Conservation (phyloP, 768 basidiomycete species). For the Pleurotus salmoneostramineus region DNA sequence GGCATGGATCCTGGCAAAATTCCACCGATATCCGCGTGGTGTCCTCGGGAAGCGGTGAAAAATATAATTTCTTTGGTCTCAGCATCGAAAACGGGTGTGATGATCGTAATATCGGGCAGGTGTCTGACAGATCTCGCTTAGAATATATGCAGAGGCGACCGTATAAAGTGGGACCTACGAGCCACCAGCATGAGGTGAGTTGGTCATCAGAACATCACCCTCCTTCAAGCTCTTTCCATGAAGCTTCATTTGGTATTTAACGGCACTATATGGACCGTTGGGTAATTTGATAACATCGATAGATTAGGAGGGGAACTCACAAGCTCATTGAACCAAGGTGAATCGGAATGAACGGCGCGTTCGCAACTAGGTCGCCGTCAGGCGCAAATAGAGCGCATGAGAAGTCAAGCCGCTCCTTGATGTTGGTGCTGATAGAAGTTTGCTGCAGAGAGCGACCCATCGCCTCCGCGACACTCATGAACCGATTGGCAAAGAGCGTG, state of each 20-base stretch:
- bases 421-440: conserved; percentile 90
- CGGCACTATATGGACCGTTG: conserved; percentile 46
- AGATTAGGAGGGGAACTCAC: conserved; percentile 38
- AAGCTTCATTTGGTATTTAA: conserved; percentile 85
- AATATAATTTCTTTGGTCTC: conserved; percentile 64
- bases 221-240: conserved; percentile 70
- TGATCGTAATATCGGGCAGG: conserved; percentile 87
- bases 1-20: conserved; percentile 96
- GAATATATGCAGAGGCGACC: background rate
- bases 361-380: conserved; percentile 92
- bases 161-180: conserved; percentile 49
- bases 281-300: background rate
- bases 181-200: conserved; percentile 85
- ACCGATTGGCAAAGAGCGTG: conserved; percentile 91
- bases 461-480: conserved; percentile 96
- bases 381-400: conserved; percentile 94
- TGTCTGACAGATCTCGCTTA: conserved; percentile 28
- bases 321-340: conserved; percentile 90
- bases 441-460: conserved; percentile 91
- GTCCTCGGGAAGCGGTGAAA: conserved; percentile 90
- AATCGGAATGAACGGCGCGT: conserved; percentile 89
- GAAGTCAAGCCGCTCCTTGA: conserved; percentile 94
- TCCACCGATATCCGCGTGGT: conserved; percentile 93
- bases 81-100: conserved; percentile 83
- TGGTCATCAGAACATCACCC: conserved; percentile 93